phyloP scores from a whole-genome alignment of 2,329 filamentous ascomycete genomes.

The Aureobasidium lini region DNA sequence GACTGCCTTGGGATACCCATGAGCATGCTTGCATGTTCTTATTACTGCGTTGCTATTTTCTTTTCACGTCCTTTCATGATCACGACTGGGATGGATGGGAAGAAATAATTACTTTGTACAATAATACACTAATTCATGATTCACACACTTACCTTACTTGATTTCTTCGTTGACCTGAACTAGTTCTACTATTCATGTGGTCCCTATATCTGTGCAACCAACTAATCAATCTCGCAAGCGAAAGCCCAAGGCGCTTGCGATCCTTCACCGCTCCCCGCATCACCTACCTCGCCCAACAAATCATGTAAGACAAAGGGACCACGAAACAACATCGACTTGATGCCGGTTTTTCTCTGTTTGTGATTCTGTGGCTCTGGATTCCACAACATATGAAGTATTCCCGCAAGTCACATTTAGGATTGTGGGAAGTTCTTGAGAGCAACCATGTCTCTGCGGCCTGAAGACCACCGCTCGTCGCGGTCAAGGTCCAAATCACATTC shows the following conservation, averaged over 20 bases:
- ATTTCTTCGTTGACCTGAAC: background rate
- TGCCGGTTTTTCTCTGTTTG: background rate
- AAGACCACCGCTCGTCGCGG: conserved; percentile 32
- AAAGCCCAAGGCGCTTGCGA: conserved; percentile 12
- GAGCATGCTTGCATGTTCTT: background rate
- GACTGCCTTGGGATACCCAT: background rate
- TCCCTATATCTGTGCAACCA: background rate
- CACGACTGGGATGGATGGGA: background rate
- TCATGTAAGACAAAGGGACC: background rate
- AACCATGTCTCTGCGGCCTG: conserved; percentile 35
- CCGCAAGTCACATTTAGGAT: background rate
- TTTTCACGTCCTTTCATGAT: conserved; percentile 7
- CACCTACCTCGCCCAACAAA: background rate
- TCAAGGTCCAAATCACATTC: conserved; percentile 36
- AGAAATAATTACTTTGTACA: conserved; percentile 3
- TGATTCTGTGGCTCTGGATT: background rate
- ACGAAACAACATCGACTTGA: background rate
- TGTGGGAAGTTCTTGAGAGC: background rate
- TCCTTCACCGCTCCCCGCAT: conserved; percentile 10
- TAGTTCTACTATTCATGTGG: background rate
- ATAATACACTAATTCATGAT: conserved; percentile 10
- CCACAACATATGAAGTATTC: background rate
- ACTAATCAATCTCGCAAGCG: conserved; percentile 4
- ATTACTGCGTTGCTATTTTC: background rate
- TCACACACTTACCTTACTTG: background rate